Base-by-base conservation (phyloP, 2,329 filamentous ascomycete genomes). In the Claviceps spartinae region DNA sequence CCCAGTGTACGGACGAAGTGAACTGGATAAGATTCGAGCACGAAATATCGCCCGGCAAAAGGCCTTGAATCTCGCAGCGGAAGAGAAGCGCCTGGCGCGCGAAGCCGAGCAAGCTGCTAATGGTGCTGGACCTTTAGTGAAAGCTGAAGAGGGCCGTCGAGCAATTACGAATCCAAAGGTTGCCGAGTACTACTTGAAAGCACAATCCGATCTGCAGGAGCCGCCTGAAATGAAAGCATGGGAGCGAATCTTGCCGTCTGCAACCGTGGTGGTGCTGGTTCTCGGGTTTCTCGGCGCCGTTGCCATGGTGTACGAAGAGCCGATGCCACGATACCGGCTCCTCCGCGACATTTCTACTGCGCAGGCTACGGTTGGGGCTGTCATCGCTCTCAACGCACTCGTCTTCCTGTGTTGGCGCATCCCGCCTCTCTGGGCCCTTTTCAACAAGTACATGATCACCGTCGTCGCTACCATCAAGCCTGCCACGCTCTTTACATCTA, bases 381-480 rank as follows among this genome's bases (percentile, higher is more conserved):
- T 91, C 43, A 72, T 88, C 45, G 71, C 67, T n/a, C 54, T 75
- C 48, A 88, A 89, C 63, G 53, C 75, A 6, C 56, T 72, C 41
- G 69, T 83, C 11, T 82, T 74, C 57, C 52, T 74, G 24, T 67
- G 73, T 30, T 88, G 85, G 82, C 76, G 75, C 57, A 57, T 81
- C 11, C 83, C 85, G 47, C 78, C 79, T 1, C 59, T 81, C 34
- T 91, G 84, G 82, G 66, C 69, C 13, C 49, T 80, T 16, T 67
- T 88, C 58, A 90, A 88, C 67, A 78, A 73, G 56, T 84, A 84
- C 69, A 81, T 87, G 67, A 70, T 85, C 42, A 65, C 83, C 38
- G 70, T 82, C 8, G 74, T 83, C 6, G 83, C 79, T 6, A 81
- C 81, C 49, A 84, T 86, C 8, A 75, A 75, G 55, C 75, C 84